Evolutionary conservation across 306 rosid species (phyloP), one percentile per base, ranked within the genome.

Genomic region (Amphicarpaea edgeworthii): DNA sequence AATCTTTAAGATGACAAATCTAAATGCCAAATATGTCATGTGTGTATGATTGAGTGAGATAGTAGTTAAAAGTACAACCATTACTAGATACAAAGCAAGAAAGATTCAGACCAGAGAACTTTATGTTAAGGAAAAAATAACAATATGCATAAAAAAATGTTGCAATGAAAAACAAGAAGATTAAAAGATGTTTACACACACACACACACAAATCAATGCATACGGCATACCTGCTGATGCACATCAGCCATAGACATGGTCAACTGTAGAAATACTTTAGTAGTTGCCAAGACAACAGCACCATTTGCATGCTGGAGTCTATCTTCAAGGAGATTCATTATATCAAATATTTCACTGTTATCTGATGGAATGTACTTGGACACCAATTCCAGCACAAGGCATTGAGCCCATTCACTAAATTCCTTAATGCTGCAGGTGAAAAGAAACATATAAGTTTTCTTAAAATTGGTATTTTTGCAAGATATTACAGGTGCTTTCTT

Each of bases 291-390:
- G 84, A 96, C 99, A 82, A 96, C 99, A 37, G 99, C 98, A 69
- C 99, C 99, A 83, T 96, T 96, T 83, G 99, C 97, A 87, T 92
- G 99, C 82, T 96, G 99, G 73, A 96, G 97, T 87, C 99, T 88
- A 83, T 96, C 99, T 86, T 96, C 99, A 66, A 96, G 99, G 72
- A 96, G 91, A 88, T 96, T 90, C 98, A 96, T 96, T 77, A 96
- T 85, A 82, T 96, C 99, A 88, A 96, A 96, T 69, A 96, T 93
- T 85, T 96, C 99, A 76, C 78, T 89, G 81, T 21, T 87, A 82
- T 96, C 97, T 37, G 93, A 70, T 1, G 99, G 99, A 68, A 92
- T 90, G 62, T 96, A 96, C 83, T 93, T 96, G 85, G 88, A 80
- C 24, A 84, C 98, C 86, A 96, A 76, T 78, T 96, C 99, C 73